Percentiles rank a stretch among this genome's conserved stretches.
These are phyloP conservation scores for Cyberlindnera sargentensis DNA, from an alignment of 805 yeast genomes.

Conservation along the genomic window DNA sequence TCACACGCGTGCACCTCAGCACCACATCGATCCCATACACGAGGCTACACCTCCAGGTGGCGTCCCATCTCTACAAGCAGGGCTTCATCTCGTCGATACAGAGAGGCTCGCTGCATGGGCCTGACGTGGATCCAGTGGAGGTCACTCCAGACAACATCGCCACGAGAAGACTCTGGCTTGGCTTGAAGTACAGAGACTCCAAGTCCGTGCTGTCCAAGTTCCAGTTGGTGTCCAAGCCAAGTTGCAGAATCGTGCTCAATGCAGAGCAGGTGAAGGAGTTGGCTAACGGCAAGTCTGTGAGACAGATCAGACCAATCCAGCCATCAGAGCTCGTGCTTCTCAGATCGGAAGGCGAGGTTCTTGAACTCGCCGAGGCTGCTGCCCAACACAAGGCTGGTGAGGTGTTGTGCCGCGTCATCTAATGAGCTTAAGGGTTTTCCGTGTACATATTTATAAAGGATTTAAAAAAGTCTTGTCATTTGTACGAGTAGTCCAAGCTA, in stretches of 20 bases:
- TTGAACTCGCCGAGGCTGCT: constrained; percentile 85
- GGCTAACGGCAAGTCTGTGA: constrained; percentile 68
- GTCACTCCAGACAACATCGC: constrained; percentile 84
- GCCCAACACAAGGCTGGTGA: constrained; percentile 65
- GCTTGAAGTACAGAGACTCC: constrained; percentile 78
- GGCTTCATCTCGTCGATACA: constrained; percentile 83
- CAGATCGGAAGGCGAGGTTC: constrained; percentile 39
- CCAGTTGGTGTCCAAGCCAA: constrained; percentile 77
- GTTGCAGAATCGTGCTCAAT: constrained; percentile 59
- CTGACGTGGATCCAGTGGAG: constrained; percentile 68
- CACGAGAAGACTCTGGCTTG: constrained; percentile 85
- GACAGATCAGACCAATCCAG: constrained; percentile 71
- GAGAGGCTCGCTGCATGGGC: constrained; percentile 79
- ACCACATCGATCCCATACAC: constrained; percentile 79
- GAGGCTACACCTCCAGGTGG: constrained; percentile 74
- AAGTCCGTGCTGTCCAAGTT: constrained; percentile 69
- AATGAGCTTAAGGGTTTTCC: constrained; percentile 4
- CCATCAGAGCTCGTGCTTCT: constrained; percentile 88
- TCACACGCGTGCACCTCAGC: constrained; percentile 65
- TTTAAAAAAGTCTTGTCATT: background rate
- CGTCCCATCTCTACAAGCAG: constrained; percentile 79
- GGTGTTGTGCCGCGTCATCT: constrained; percentile 64
- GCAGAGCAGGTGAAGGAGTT: constrained; percentile 61
- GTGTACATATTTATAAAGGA: constrained; percentile 3
- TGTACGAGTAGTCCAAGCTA: background rate